phyloP scores from a whole-genome alignment of 2,329 filamentous ascomycete genomes.

The Colletotrichum noveboracense region DNA sequence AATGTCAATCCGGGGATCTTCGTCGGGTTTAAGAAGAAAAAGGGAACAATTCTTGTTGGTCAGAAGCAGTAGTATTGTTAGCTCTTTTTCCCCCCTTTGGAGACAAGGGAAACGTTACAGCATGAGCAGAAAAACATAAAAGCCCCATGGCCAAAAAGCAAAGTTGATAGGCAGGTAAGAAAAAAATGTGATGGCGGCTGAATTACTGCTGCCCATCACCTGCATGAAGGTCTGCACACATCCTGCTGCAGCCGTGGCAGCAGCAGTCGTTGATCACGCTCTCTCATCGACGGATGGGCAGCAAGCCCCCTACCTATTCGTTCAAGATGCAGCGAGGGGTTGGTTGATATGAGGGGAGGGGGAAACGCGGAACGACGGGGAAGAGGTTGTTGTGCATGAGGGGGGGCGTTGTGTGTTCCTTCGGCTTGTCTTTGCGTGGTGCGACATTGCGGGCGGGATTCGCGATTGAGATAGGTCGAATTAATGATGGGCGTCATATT shows the following conservation, averaged over 20 bases:
- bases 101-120: background rate
- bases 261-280: background rate
- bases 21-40: background rate
- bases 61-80: background rate
- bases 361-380: background rate
- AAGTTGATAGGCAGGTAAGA: background rate
- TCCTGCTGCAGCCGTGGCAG: slow-evolving; percentile 2
- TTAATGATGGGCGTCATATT: background rate
- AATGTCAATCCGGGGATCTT: background rate
- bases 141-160: background rate
- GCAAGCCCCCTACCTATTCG: background rate
- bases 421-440: background rate
- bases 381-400: background rate
- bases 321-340: slow-evolving; percentile 10
- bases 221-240: slow-evolving; percentile 11
- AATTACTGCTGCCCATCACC: background rate
- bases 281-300: background rate
- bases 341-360: background rate
- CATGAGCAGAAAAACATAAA: background rate
- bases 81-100: background rate
- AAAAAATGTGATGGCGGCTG: slow-evolving; percentile 3
- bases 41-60: background rate
- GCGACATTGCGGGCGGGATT: slow-evolving; percentile 5
- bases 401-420: background rate
- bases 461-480: background rate